Evolutionary conservation across 2,329 filamentous ascomycete species (phyloP), one percentile per base, ranked within the genome.

Genomic region (Didymosphaeria variabile): DNA sequence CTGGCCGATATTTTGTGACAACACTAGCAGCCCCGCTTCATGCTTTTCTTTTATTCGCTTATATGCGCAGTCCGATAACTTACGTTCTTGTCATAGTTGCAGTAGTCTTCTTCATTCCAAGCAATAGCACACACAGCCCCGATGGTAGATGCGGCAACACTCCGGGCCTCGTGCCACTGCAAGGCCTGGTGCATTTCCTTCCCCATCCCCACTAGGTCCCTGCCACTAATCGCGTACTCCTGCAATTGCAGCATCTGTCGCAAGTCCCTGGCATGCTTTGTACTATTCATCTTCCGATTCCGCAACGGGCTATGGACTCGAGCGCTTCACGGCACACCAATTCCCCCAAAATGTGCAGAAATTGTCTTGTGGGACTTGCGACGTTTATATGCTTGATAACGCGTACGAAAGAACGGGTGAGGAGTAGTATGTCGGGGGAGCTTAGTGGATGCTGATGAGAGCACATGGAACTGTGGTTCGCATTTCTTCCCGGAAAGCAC

Each of bases 211-310:
- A 70, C 64, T 1, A 62, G 69, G 9, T 67, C 63, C 4, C 70
- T 83, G 7, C 81, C 81, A 1, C 58, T 82, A 9, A 68, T 71
- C 38, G 69, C 74, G 6, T 72, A 75, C 53, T 73, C 87, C 63
- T 87, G 85, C 71, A 83, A 87, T 67, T 87, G 86, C 77, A 72
- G 73, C 60, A 78, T 72, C 29, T 88, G 85, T 70, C 81, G 85
- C 17, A 77, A 49, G 77, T 79, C 32, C 82, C 81, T 19, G 85
- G 85, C 21, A 74, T 81, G 12, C 74, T 85, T 9, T 81, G 76
- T 57, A 75, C 77, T 23, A 81, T 80, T n/a, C 81, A 82, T 58
- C 75, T 82, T 26, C 65, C 70, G 12, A 69, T 86, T 21, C 77
- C 79, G 10, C 56, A 71, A 23, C 78, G 79, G 31, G 50, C 72